phyloP scores from a whole-genome alignment of 2,329 filamentous ascomycete species.

The Alternaria brassicae region DNA sequence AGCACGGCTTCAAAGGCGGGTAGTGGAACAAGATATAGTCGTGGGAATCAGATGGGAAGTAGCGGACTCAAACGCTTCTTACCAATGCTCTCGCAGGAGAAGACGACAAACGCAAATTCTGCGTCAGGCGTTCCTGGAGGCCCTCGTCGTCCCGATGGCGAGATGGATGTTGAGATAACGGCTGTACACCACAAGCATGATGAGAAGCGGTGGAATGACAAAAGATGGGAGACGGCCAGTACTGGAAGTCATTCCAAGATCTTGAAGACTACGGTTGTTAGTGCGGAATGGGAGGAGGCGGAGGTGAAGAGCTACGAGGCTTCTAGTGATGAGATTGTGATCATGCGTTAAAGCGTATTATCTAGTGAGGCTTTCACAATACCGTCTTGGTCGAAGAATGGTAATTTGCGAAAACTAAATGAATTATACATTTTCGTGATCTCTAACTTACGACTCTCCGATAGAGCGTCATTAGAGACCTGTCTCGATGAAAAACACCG shows the following conservation, averaged over 20 bases:
- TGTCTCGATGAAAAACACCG: background rate
- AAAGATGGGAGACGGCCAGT: slow-evolving; percentile 44
- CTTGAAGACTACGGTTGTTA: slow-evolving; percentile 47
- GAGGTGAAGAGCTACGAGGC: slow-evolving; percentile 25
- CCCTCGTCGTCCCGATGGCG: slow-evolving; percentile 39
- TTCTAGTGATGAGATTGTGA: slow-evolving; percentile 32
- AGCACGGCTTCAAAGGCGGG: slow-evolving; percentile 18
- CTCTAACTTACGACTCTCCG: background rate
- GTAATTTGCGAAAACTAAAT: background rate
- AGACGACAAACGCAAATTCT: slow-evolving; percentile 42
- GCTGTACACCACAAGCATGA: slow-evolving; percentile 25
- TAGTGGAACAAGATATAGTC: slow-evolving; percentile 14
- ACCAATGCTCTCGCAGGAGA: slow-evolving; percentile 38
- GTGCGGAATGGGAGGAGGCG: slow-evolving; percentile 45
- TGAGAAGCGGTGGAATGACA: slow-evolving; percentile 17
- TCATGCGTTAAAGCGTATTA: slow-evolving; percentile 14
- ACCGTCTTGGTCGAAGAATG: background rate
- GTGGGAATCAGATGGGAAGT: slow-evolving; percentile 28
- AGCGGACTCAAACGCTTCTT: slow-evolving; percentile 37
- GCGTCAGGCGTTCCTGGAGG: slow-evolving; percentile 46
- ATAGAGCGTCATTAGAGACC: background rate
- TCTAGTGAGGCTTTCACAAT: background rate
- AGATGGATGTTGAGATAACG: slow-evolving; percentile 42
- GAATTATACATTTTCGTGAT: background rate
- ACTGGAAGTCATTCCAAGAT: slow-evolving; percentile 45